Base-by-base conservation (phyloP, 345 rosid species). In the Punica granatum region DNA sequence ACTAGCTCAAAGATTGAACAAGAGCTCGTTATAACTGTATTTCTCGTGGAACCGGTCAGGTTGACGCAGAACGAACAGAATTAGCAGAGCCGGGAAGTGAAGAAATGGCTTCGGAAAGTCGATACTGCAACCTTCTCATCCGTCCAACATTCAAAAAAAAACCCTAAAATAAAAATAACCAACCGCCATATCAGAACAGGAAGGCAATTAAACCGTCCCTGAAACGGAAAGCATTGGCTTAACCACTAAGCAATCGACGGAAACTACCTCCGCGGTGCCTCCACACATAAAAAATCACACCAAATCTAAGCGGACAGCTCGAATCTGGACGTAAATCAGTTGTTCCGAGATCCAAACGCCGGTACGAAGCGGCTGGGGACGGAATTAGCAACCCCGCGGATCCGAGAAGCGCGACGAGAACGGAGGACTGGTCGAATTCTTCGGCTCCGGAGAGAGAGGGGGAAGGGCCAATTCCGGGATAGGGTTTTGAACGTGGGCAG, bases 401-500 rank as follows among this genome's bases (percentile, higher is more conserved):
- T 23, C 36, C 14, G 30, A 34, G 21, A 37, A 4, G 42, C 31
- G 51, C 43, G 61, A 36, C 3, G 19, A 23, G 37, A 13, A 32
- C 18, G 46, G 31, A 28, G 65, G 66, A 60, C 23, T 30, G 46
- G 26, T 43, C 18, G 60, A 31, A 46, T 44, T 33, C 35, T 63
- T 26, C 67, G 23, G 25, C 21, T 49, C 25, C 49, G 43, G 62
- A 31, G 49, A 32, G 31, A 34, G 25, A 2, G 10, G 30, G 49
- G 59, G 44, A 34, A 66, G 37, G 25, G 32, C 32, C 31, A 28
- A 54, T 54, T 54, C 31, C 36, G 28, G 42, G 49, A 28, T 70
- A 70, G 73, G 73, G 73, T 70, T 70, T 70, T 61, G 73, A 66
- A 32, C 49, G 30, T 39, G 67, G 54, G 34, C 34, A 44, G 48